These are phyloP conservation scores for Fusarium chuoi DNA, from an alignment of 2,329 filamentous ascomycete genomes.

Conservation along the genomic window DNA sequence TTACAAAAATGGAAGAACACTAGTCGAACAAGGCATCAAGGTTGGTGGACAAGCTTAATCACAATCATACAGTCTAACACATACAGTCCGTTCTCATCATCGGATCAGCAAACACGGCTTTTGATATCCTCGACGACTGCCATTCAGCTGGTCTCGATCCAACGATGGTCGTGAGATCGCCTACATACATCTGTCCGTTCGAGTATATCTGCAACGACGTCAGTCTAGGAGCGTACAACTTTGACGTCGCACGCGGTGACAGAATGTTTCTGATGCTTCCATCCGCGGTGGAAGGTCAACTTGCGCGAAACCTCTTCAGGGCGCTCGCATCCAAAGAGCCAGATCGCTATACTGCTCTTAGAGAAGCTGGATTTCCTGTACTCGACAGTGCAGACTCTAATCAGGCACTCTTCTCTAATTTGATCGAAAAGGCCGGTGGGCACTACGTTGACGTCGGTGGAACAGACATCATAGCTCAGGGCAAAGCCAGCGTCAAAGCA, in stretches of 20 bases:
- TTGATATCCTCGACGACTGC: slow-evolving; percentile 29
- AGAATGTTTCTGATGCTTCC: slow-evolving; percentile 19
- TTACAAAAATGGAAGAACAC: slow-evolving; percentile 1
- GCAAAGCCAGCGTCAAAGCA: slow-evolving; percentile 13
- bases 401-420: slow-evolving; percentile 3
- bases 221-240: slow-evolving; percentile 15
- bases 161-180: slow-evolving; percentile 21
- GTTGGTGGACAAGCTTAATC: not conserved
- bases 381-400: slow-evolving; percentile 4
- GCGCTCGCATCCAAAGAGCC: slow-evolving; percentile 19
- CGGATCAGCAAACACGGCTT: slow-evolving; percentile 31
- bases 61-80: not conserved
- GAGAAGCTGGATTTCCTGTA: slow-evolving; percentile 2
- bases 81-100: slow-evolving; percentile 17
- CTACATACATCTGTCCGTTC: slow-evolving; percentile 29
- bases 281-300: not conserved
- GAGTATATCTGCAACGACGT: slow-evolving; percentile 15
- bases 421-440: slow-evolving; percentile 16
- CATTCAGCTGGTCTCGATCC: not conserved
- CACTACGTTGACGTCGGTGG: slow-evolving; percentile 27
- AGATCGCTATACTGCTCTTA: slow-evolving; percentile 11
- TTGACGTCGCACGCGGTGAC: slow-evolving; percentile 8
- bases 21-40: slow-evolving; percentile 8
- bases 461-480: slow-evolving; percentile 1
- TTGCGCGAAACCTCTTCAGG: slow-evolving; percentile 3